Evolutionary conservation across 768 basidiomycete genomes (phyloP), one percentile per base, ranked within the genome.

Genomic region (Trametes cinnabarina): DNA sequence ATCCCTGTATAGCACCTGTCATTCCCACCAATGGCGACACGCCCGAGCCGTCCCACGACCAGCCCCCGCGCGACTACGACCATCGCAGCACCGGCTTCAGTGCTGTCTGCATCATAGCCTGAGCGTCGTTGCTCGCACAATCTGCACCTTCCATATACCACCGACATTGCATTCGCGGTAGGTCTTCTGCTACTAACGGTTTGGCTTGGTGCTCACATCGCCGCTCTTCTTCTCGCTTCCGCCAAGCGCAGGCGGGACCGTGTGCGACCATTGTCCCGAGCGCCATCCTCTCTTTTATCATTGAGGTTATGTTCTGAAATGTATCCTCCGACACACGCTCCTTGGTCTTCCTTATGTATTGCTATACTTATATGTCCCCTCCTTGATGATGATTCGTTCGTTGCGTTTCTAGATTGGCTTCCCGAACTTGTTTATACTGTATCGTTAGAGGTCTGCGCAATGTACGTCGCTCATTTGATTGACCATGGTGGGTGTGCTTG

Each of bases 51-150:
- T 47, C 46, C 23, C n/a, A 30, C 50, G 34, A 30, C 40, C 20
- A 30, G 23, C n/a, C 43, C 26, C 51, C 51, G 17, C 37, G 40
- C 26, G 51, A 53, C 25, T 40, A 42, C 28, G 51, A 53, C 51
- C 51, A 53, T 23, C 39, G 41, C 22, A 41, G 41, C 51, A 32
- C 4, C 28, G 51, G 51, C 19, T 53, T 53, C 51, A 10, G 37
- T 2, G 51, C 39, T 23, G 25, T 40, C 17, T 53, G 51, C 40
- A 28, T 53, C 51, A 42, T 53, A 4, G 51, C 51, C 7, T 53
- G 40, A 53, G 28, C 51, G 12, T 10, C 51, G 14, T 42, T 30
- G 25, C 23, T 51, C 20, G 34, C 50, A 20, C 50, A 15, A 32
- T 23, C 11, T 39, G 8, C 22, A 12, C 26, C 20, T 23, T 23